Base-by-base conservation (phyloP, 352 stramenopile species). In the Stramenopiles sp. region DNA sequence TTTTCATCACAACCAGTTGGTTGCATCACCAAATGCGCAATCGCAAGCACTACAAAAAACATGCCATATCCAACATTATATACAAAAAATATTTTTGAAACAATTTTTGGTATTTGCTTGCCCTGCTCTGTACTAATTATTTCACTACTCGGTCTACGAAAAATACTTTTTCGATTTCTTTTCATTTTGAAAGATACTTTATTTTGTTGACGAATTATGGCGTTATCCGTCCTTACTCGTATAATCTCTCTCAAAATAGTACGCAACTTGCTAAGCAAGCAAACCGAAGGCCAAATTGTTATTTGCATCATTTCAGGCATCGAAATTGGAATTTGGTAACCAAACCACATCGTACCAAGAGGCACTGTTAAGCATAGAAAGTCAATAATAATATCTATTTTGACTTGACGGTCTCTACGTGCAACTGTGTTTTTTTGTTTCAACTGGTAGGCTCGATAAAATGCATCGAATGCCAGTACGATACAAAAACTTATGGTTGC, bases 31-130 rank as follows among this genome's bases (percentile, higher is more conserved):
- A 78, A 33, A 14, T 78, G 71, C 71, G 22, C 4, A 31, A 78
- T 14, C 22, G 71, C 71, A 31, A 78, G 4, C 4, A 14, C 30
- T 14, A 78, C 4, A 8, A 78, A 78, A 33, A 71, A 71, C 22
- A 71, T 22, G 55, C 55, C 55, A 71, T 71, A 71, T 71, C 55
- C 55, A 71, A 71, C 55, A 71, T 71, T 71, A 71, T 71, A 71
- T 22, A 71, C 27, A 71, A 22, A 71, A 71, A 71, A 71, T 71
- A 27, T 27, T 71, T 71, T 71, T 27, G 55, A 71, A 71, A 71
- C 55, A 22, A 71, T 27, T 71, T 71, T 71, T 71, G 55, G 55
- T 27, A 71, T 27, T 25, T 27, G 55, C 55, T 27, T 27, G 22
- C 55, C 27, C 55, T 71, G 55, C 27, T 25, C 27, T 71, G 22